Evolutionary conservation across 1,139 yeast genomes (phyloP), one percentile per base, ranked within the genome.

Genomic region (Blastobotrys persicus): DNA sequence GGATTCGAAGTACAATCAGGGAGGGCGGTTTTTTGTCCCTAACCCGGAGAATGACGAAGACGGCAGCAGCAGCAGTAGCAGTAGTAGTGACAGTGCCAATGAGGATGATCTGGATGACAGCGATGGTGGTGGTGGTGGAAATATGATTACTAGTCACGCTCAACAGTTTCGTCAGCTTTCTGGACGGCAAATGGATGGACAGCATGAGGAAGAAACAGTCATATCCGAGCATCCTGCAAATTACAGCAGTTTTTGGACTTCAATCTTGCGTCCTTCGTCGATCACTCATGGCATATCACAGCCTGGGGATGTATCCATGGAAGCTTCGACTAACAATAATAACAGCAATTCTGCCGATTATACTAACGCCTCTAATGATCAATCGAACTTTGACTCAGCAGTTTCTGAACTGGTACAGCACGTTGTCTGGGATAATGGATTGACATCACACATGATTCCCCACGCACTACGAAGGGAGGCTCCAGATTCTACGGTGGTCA

Each of bases 1-100:
- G 23, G 96, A 88, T 63, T 81, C 86, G 49, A 88, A 88, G 60
- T 88, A 88, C 59, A 85, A 87, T 5, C 78, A 79, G 58, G 96
- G 96, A 4, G 96, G 96, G 2, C 85, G 88, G 60, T 88, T 85
- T 60, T 87, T 82, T 61, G 87, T 83, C 19, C 60, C 63, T 1
- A 60, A 56, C n/a, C 62, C 62, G 0, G 61, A 57, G 12, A 61
- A 57, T 4, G 60, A 57, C 12, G 57, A 54, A 9, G 64, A 51
- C n/a, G 50, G 52, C 9, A 52, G 48, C 23, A 57, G 47, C 20
- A 53, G 46, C n/a, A 42, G 40, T 14, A 14, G n/a, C 7, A 34
- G 28, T 17, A 23, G 17, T 11, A 41, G 37, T 18, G 45, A 40
- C 18, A 38, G 40, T 20, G 34, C 23, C 31, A 47, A 48, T 7